Evolutionary conservation across 495 filamentous ascomycete species (phyloP), one percentile per base, ranked within the genome.

Genomic region (Aspergillus baeticus): DNA sequence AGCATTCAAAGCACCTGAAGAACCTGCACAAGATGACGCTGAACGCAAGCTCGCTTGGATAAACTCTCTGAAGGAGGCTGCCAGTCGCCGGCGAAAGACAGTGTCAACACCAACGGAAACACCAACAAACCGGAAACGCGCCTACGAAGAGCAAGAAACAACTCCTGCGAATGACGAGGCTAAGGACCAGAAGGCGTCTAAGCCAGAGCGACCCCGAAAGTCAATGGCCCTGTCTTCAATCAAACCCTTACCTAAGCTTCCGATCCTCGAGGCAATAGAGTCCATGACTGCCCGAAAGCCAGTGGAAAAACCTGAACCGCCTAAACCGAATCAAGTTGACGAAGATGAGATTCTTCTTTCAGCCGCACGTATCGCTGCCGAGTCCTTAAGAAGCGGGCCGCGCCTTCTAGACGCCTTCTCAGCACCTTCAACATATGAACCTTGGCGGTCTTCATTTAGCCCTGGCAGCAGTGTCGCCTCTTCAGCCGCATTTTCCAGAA

Each of bases 321-420:
- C 60, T 3, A 64, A 59, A 15, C 54, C 62, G 15, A 68, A 59
- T 34, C 66, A 72, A 51, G 58, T 78, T 37, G 74, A 78, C 23
- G 69, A 76, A 54, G 75, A 78, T 39, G 75, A 78, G 50, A 56
- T 78, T 6, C 63, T 75, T 10, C 62, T 78, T 3, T 72, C 68
- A 20, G 68, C 71, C 6, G 75, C 75, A 10, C 74, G 75, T 3
- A 78, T 78, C 15, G 68, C 69, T 21, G 74, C 74, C 14, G 72
- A 78, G 59, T 65, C 70, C 11, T 45, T 78, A 7, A 61, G 69
- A 29, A 72, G 57, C 14, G 75, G 75, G 3, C 73, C 72, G 8
- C 66, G 59, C 10, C 63, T 76, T 31, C 58, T 70, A 6, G 71
- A 73, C 26, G 53, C 39, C 7, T 63, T 36, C 36, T 57, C 63